These are phyloP conservation scores for Daedaleopsis sinensis DNA, from an alignment of 768 basidiomycete species.

Conservation along the genomic window DNA sequence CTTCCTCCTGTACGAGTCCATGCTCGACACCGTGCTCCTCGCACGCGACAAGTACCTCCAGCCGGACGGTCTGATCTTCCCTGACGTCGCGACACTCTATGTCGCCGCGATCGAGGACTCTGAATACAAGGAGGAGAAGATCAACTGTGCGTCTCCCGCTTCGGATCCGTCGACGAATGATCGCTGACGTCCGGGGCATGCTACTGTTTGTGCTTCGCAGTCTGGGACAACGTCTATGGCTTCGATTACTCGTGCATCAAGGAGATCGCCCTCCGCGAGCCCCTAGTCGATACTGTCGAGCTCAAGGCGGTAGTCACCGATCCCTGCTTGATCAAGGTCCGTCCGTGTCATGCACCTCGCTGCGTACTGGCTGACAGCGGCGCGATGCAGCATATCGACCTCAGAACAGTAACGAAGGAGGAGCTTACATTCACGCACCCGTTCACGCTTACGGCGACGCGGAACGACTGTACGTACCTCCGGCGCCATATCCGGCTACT, in stretches of 20 bases:
- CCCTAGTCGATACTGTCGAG: slow-evolving; percentile 98
- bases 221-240: slow-evolving; percentile 99
- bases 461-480: slow-evolving; percentile 80
- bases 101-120: slow-evolving; percentile 98
- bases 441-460: slow-evolving; percentile 79
- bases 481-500: not conserved
- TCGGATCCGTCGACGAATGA: not conserved
- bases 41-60: slow-evolving; percentile 98
- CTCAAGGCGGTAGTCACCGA: slow-evolving; percentile 93
- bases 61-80: slow-evolving; percentile 90
- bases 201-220: slow-evolving; percentile 42
- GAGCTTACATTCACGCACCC: slow-evolving; percentile 85
- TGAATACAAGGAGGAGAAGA: slow-evolving; percentile 99
- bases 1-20: slow-evolving; percentile 98
- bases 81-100: slow-evolving; percentile 90
- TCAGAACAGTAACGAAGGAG: slow-evolving; percentile 92
- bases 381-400: slow-evolving; percentile 73
- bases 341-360: slow-evolving; percentile 12
- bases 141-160: slow-evolving; percentile 77
- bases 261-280: slow-evolving; percentile 95
- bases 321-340: slow-evolving; percentile 86
- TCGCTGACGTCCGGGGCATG: not conserved
- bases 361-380: not conserved
- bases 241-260: slow-evolving; percentile 99
- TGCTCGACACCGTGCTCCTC: slow-evolving; percentile 97